Percentiles rank a stretch among this genome's conserved stretches.
Evolutionary conservation across 441 rosid genomes (phyloP).

Genomic region (Sinapis alba): DNA sequence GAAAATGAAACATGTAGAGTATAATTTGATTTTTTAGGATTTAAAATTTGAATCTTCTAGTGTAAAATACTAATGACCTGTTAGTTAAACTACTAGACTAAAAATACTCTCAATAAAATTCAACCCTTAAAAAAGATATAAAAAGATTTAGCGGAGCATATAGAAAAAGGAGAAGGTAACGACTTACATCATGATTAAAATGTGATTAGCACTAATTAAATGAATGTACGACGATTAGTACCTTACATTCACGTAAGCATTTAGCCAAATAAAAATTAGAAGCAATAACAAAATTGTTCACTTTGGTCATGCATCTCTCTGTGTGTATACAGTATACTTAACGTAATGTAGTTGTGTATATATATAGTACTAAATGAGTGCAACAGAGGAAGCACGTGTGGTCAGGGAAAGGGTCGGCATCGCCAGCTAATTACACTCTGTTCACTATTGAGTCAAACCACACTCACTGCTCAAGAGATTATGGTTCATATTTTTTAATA

Average conservation of each 20-base stretch:
- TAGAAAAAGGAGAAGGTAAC: neutral
- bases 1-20: too few species aligned
- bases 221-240: neutral
- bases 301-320: neutral
- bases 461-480: neutral
- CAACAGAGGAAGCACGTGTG: neutral
- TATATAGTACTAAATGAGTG: neutral
- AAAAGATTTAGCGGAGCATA: neutral
- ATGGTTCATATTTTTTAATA: too few species aligned
- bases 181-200: neutral
- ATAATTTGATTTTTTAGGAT: too few species aligned
- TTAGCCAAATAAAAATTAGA: neutral
- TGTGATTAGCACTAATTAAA: neutral
- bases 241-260: neutral
- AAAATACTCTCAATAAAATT: too few species aligned
- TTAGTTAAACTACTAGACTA: too few species aligned
- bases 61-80: too few species aligned
- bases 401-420: neutral
- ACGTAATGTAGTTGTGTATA: neutral
- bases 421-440: neutral
- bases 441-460: neutral
- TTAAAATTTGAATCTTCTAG: too few species aligned
- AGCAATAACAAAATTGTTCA: neutral
- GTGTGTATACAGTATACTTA: neutral
- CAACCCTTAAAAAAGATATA: neutral